phyloP scores from a whole-genome alignment of 2,329 filamentous ascomycete species.

The Dendryphion nanum region DNA sequence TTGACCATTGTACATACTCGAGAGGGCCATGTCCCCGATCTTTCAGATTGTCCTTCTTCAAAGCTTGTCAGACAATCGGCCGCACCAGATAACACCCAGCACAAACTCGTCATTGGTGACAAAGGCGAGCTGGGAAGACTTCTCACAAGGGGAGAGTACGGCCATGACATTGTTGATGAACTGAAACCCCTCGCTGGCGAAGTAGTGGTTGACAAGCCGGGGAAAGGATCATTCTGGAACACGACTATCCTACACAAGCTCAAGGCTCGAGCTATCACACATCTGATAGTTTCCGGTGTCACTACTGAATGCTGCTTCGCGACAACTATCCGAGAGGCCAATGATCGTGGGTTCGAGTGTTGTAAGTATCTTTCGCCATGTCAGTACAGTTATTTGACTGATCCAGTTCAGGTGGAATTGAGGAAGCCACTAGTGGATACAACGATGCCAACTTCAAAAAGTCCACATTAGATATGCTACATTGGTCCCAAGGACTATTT shows the following conservation, averaged over 20 bases:
- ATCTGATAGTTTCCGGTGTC: constrained; percentile 58
- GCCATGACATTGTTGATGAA: constrained; percentile 57
- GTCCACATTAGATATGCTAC: constrained; percentile 51
- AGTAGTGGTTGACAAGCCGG: constrained; percentile 57
- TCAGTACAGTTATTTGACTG: constrained; percentile 28
- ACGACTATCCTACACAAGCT: constrained; percentile 55
- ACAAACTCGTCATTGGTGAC: constrained; percentile 52
- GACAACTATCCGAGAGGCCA: constrained; percentile 56
- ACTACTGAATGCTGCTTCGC: constrained; percentile 61
- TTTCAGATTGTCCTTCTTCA: constrained; percentile 53
- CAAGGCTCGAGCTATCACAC: constrained; percentile 56
- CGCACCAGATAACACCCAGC: constrained; percentile 45
- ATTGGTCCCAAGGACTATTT: constrained; percentile 53
- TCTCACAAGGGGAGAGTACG: constrained; percentile 54
- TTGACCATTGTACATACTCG: constrained; percentile 51
- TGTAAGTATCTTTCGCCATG: constrained; percentile 36
- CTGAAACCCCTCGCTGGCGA: constrained; percentile 52
- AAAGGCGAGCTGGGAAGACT: constrained; percentile 54
- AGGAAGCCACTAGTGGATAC: constrained; percentile 49
- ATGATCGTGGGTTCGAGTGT: constrained; percentile 61
- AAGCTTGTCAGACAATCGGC: constrained; percentile 51
- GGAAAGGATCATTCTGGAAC: constrained; percentile 60
- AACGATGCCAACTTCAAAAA: constrained; percentile 47
- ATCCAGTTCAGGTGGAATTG: constrained; percentile 33
- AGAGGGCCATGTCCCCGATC: constrained; percentile 51